phyloP scores from a whole-genome alignment of 352 stramenopile species.

The Globisporangium rhizosaccharum region DNA sequence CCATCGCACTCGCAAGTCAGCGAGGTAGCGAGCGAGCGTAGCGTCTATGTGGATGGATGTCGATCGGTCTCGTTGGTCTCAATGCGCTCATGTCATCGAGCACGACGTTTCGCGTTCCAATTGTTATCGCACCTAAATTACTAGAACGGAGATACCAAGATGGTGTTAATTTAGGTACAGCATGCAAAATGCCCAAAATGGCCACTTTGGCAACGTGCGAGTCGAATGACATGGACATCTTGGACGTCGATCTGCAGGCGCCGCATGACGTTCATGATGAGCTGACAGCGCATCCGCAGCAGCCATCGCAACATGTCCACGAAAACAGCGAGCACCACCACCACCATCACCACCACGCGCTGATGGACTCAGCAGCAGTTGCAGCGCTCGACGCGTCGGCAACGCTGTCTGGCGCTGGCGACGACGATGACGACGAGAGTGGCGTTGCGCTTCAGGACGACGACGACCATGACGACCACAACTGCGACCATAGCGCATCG shows the following conservation, averaged over 20 bases:
- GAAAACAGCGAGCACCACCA: not conserved
- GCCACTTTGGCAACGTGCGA: not conserved
- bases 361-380: conserved; percentile 5
- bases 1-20: conserved; percentile 20
- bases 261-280: conserved; percentile 2
- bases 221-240: conserved; percentile 12
- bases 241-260: conserved; percentile 12
- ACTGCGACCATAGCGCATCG: conserved; percentile 5
- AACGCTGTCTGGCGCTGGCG: conserved; percentile 4
- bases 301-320: not conserved
- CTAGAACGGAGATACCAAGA: not conserved
- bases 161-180: not conserved
- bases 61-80: not conserved
- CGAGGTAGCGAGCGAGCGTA: not conserved
- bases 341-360: conserved; percentile 3
- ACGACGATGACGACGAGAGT: conserved; percentile 18
- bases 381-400: conserved; percentile 8
- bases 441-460: conserved; percentile 13
- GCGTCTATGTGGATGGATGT: not conserved
- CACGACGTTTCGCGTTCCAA: conserved; percentile 4
- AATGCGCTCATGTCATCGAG: not conserved
- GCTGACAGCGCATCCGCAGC: not conserved
- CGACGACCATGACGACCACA: conserved; percentile 15
- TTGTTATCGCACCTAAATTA: not conserved
- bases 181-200: not conserved